Base-by-base conservation (phyloP, 139 green algal species). In the Coelastrella sp. region DNA sequence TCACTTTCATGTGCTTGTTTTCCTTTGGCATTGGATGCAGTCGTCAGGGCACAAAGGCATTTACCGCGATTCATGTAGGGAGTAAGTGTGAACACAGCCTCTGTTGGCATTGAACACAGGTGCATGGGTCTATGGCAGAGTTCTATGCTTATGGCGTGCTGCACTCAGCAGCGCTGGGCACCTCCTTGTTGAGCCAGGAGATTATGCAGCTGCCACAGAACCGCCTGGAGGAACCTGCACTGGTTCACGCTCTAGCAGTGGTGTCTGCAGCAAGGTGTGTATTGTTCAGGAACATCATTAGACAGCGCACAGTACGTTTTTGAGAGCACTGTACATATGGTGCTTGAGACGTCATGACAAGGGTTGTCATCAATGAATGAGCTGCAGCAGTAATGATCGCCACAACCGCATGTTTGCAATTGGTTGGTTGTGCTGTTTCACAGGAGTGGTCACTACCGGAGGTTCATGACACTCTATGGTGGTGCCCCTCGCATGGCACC, bases 81-180 rank as follows among this genome's bases (percentile, higher is more conserved):
- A n/a, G n/a, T n/a, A n/a, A n/a, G n/a, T n/a, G n/a, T n/a, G n/a
- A n/a, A n/a, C n/a, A n/a, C n/a, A n/a, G n/a, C n/a, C n/a, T n/a
- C 27, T 57, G 34, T 53, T 53, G 32, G 25, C 11, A 34, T 64
- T 60, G 25, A n/a, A 4, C 67, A 7, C 85, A 91, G 82, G 72
- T 91, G 8, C 51, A 37, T 15, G 89, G 89, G 64, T 87, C 83
- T 13, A 51, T 41, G 0, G 84, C 41, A 0, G 94, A 97, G 87
- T 97, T 97, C 74, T 72, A 88, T 25, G 90, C 92, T 3, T 97
- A 97, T 60, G 86, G 89, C 1, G 66, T 97, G 76, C 89, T 97
- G 62, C 90, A 91, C 34, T 90, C 92, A 0, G 87, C 91, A 0
- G 69, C 48, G 15, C 40, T 50, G 51, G 60, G 83, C 5, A 38